Conservation (phyloP, 257 asterid species). For the Pogostemon cablin region DNA sequence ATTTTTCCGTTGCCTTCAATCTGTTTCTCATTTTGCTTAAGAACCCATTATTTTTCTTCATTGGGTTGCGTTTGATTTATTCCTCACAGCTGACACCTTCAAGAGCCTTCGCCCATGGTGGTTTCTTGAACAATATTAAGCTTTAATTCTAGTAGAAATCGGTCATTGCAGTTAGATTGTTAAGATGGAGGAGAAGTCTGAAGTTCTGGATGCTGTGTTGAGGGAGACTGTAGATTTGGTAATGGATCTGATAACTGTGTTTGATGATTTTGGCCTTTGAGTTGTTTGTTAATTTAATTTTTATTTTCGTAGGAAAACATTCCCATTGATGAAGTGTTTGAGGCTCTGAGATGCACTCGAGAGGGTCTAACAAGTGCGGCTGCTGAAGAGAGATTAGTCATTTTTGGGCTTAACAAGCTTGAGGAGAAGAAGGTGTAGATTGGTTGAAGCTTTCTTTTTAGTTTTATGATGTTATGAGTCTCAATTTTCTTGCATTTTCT, state of each 20-base stretch:
- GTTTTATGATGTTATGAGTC: constrained; percentile 23
- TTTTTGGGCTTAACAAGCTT: constrained; percentile 95
- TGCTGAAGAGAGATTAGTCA: constrained; percentile 90
- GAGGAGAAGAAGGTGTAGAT: constrained; percentile 88
- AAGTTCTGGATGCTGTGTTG: constrained; percentile 92
- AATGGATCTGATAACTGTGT: constrained; percentile 66
- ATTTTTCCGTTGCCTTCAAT: constrained; percentile 29
- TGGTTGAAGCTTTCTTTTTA: not conserved
- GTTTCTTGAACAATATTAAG: constrained; percentile 32
- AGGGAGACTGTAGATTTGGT: constrained; percentile 99
- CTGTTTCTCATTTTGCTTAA: constrained; percentile 18
- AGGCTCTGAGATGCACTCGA: constrained; percentile 87
- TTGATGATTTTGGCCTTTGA: constrained; percentile 25
- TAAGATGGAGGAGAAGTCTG: constrained; percentile 87
- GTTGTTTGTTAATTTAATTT: constrained; percentile 32
- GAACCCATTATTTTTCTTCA: constrained; percentile 37
- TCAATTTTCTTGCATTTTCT: constrained; percentile 21
- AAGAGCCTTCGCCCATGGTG: constrained; percentile 36
- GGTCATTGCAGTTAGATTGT: constrained; percentile 17
- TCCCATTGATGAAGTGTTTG: constrained; percentile 94
- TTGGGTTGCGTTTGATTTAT: constrained; percentile 33
- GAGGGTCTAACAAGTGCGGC: constrained; percentile 81
- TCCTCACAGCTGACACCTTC: constrained; percentile 24
- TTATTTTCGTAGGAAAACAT: constrained; percentile 74
- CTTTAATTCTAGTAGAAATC: constrained; percentile 38